Evolutionary conservation across 140 eudicot genomes (phyloP).

Genomic region (Ambrosia hybrid): DNA sequence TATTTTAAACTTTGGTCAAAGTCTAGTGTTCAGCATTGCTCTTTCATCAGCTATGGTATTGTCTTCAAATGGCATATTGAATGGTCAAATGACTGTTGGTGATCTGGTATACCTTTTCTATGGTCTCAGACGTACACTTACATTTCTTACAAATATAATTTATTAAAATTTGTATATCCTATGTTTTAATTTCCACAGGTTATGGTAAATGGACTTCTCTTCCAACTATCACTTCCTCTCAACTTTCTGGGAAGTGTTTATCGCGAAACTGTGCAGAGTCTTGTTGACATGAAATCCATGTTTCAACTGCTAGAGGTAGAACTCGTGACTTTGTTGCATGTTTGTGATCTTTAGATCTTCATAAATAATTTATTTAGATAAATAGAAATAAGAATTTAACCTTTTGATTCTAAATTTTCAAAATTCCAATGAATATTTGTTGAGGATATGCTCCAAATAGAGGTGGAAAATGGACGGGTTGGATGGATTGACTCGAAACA

Average conservation of each 20-base stretch:
- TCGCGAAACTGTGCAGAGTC: slow-evolving; percentile 92
- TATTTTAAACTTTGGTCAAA: slow-evolving; percentile 87
- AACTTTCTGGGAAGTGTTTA: slow-evolving; percentile 96
- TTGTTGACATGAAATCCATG: slow-evolving; percentile 95
- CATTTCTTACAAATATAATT: not conserved
- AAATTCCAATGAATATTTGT: too few species aligned
- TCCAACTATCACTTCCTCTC: slow-evolving; percentile 95
- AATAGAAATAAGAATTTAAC: too few species aligned
- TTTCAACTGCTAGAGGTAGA: slow-evolving; percentile 94
- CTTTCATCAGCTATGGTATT: slow-evolving; percentile 86
- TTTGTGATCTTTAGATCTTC: slow-evolving; percentile 4
- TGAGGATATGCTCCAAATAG: too few species aligned
- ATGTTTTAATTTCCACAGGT: slow-evolving; percentile 44
- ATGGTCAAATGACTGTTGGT: slow-evolving; percentile 85
- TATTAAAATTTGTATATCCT: not conserved
- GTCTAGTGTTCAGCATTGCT: slow-evolving; percentile 75
- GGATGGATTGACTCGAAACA: too few species aligned
- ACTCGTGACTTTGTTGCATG: not conserved
- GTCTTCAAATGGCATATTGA: slow-evolving; percentile 76
- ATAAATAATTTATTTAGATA: not conserved
- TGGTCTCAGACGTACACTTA: too few species aligned
- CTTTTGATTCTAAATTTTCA: too few species aligned
- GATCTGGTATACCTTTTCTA: slow-evolving; percentile 60
- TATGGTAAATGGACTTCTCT: slow-evolving; percentile 96
- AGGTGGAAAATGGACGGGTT: too few species aligned